Conservation (phyloP, 345 rosid genomes). For the Durio zibethinus region DNA sequence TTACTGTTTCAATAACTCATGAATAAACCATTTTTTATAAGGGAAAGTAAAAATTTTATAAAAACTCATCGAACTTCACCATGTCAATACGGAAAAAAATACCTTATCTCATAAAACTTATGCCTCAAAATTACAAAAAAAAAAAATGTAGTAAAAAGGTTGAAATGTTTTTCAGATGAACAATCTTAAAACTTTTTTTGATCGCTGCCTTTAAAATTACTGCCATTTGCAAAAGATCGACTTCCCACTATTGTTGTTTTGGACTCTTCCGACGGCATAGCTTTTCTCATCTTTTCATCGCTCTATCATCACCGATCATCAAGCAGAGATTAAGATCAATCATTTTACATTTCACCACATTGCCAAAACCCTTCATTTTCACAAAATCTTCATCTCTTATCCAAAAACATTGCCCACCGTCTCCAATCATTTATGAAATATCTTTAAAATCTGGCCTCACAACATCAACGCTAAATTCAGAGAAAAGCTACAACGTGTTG, state of each 20-base stretch:
- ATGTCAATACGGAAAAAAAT: not conserved
- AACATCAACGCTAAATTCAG: slow-evolving; percentile 23
- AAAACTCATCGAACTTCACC: not conserved
- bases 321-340: slow-evolving; percentile 25
- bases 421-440: slow-evolving; percentile 9
- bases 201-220: slow-evolving; percentile 10
- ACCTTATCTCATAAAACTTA: not conserved
- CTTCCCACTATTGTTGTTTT: slow-evolving; percentile 35
- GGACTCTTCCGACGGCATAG: slow-evolving; percentile 50
- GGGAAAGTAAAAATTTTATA: not conserved
- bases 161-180: slow-evolving; percentile 22
- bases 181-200: slow-evolving; percentile 32
- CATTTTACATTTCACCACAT: not conserved
- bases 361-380: slow-evolving; percentile 20
- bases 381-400: not conserved
- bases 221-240: not conserved
- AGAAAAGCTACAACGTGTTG: slow-evolving; percentile 41
- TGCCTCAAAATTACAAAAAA: not conserved
- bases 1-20: not conserved
- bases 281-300: slow-evolving; percentile 27
- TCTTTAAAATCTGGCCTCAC: slow-evolving; percentile 15
- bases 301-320: slow-evolving; percentile 23
- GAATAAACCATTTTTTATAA: not conserved
- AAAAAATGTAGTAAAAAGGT: not conserved
- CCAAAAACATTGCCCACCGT: not conserved